phyloP scores from a whole-genome alignment of 768 basidiomycete species.

The Rickenella mellea region DNA sequence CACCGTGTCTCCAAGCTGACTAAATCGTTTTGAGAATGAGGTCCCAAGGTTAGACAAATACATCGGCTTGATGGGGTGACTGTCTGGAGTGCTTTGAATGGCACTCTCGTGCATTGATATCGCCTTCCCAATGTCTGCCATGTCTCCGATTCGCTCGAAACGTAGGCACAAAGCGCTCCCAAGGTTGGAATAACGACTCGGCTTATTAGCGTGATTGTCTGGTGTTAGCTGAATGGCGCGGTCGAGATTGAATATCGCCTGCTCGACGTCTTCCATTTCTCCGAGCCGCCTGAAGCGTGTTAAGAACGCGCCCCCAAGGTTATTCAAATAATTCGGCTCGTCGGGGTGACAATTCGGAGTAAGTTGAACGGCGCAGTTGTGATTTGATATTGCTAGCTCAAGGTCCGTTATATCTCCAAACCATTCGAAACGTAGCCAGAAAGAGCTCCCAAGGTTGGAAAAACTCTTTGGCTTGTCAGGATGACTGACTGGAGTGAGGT shows the following conservation, averaged over 20 bases:
- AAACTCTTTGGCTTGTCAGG: not conserved
- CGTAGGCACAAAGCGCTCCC: not conserved
- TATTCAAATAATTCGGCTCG: not conserved
- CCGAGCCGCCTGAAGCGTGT: not conserved
- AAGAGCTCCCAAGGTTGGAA: not conserved
- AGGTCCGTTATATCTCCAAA: not conserved
- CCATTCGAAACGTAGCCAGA: not conserved
- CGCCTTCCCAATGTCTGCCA: slow-evolving; percentile 1
- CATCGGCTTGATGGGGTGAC: not conserved
- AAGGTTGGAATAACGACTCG: slow-evolving; percentile 3
- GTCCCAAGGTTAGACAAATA: not conserved
- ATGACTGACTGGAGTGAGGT: not conserved
- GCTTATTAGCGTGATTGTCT: slow-evolving; percentile 6
- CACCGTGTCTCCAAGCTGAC: not conserved
- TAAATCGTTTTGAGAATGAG: not conserved
- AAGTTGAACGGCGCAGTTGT: not conserved
- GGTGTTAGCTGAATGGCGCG: slow-evolving; percentile 6
- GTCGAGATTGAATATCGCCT: slow-evolving; percentile 1
- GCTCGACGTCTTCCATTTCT: not conserved
- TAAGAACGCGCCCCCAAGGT: not conserved
- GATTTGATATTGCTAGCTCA: not conserved
- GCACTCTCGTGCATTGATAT: not conserved
- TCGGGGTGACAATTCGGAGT: not conserved
- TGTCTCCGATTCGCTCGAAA: slow-evolving; percentile 5
- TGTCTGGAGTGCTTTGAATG: not conserved